Evolutionary conservation across 768 basidiomycete species (phyloP), one percentile per base, ranked within the genome.

Genomic region (Tylopilus rubrobrunneus): DNA sequence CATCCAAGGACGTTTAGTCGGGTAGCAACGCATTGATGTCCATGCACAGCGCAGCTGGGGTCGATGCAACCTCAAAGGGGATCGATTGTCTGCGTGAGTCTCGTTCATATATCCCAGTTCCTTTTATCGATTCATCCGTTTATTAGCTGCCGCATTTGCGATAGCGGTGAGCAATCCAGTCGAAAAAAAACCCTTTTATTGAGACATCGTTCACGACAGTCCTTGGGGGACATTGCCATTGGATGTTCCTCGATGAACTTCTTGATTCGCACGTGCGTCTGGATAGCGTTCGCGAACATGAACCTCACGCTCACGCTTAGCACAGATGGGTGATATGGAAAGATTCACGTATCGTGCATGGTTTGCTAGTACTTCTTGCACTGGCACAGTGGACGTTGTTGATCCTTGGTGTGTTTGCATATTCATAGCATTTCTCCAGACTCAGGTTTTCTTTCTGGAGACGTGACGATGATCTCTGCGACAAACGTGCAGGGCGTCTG

Each of bases 321-420:
- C 7, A 15, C 48, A 69, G 65, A 40, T 67, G 65, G 65, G 12
- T 62, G 6, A 48, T 67, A 9, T 67, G 66, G 66, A 65, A 50
- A 39, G 51, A 52, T 11, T 54, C 56, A 6, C 39, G 37, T 25
- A n/a, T 19, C 3, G 49, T 69, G 5, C 46, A 45, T 7, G 21
- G 6, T 15, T 36, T 67, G 10, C 49, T 69, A 1, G 7, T 25
- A 15, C 3, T 65, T 5, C 25, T 57, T 19, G n/a, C 50, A 5
- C 21, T 67, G 3, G 67, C 54, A 23, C 65, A 67, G 15, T 69
- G 60, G 55, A 6, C 31, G 28, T 8, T 58, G 19, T 33, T 69
- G 21, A 33, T 37, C 1, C 1, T 51, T 0, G 36, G 66, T 62
- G 46, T 15, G 59, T 11, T 5, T 19, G 8, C 14, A 4, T 43